A percentile compares a stretch with the other conserved stretches of the same genome.
Conservation (phyloP, 225 moss, liverwort and hornwort genomes). For the Lunularia cruciata region DNA sequence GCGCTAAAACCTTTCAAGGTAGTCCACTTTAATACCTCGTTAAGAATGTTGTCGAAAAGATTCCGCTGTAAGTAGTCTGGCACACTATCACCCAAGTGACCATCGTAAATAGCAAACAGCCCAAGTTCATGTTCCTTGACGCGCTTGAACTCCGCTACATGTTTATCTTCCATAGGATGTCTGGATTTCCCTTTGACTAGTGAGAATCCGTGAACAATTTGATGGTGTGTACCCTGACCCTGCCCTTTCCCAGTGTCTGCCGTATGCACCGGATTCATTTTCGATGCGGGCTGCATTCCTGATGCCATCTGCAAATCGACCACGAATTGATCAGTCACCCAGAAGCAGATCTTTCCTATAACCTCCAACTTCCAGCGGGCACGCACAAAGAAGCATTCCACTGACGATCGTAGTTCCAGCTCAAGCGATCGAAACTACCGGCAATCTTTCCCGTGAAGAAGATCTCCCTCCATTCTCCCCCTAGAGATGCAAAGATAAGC, state of each 20-base stretch:
- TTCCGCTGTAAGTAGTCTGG: conserved; percentile 69
- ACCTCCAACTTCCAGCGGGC: conserved; percentile 1
- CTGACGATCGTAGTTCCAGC: conserved; percentile 11
- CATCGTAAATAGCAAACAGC: conserved; percentile 94
- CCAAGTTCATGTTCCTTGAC: conserved; percentile 74
- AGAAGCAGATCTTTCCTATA: not conserved
- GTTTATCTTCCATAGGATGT: conserved; percentile 95
- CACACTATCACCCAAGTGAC: conserved; percentile 88
- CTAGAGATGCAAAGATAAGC: conserved; percentile 23
- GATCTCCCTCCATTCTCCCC: conserved; percentile 25
- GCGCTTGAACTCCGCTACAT: conserved; percentile 67
- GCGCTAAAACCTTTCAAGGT: not conserved
- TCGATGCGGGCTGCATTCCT: conserved; percentile 49
- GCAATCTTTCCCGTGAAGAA: conserved; percentile 18
- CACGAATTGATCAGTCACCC: conserved; percentile 14
- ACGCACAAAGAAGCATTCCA: conserved; percentile 6
- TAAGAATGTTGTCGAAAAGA: conserved; percentile 89
- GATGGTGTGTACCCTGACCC: conserved; percentile 45
- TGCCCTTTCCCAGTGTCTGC: conserved; percentile 60
- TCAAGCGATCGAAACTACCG: conserved; percentile 27
- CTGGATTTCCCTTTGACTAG: conserved; percentile 96
- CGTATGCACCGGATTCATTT: conserved; percentile 34
- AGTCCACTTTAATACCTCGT: conserved; percentile 49
- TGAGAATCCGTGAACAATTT: conserved; percentile 68
- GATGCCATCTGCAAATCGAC: conserved; percentile 62